Conservation (phyloP, 805 yeast species). For the Blastobotrys peoriensis region DNA sequence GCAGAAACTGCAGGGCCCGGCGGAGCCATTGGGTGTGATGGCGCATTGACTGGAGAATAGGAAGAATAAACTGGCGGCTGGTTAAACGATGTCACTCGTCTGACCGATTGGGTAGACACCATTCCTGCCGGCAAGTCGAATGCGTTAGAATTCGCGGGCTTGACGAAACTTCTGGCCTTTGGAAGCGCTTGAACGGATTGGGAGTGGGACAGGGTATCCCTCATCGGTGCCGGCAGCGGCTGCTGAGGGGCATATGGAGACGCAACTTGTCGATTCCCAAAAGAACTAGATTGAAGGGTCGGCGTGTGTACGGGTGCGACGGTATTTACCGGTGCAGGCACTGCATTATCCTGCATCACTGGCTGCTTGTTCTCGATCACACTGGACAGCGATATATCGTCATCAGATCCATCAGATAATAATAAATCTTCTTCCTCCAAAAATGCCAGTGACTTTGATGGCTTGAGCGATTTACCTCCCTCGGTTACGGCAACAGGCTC, state of each 20-base stretch:
- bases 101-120: constrained; percentile 23
- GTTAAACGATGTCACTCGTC: constrained; percentile 19
- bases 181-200: constrained; percentile 2
- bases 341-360: neutral
- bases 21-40: constrained; percentile 9
- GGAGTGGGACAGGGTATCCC: constrained; percentile 7
- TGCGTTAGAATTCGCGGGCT: constrained; percentile 23
- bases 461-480: neutral
- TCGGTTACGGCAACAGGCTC: neutral
- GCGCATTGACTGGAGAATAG: constrained; percentile 4
- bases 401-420: constrained; percentile 26
- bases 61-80: constrained; percentile 13
- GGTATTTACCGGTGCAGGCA: neutral
- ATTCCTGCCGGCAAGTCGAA: constrained; percentile 31
- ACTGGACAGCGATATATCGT: constrained; percentile 2
- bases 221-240: constrained; percentile 6
- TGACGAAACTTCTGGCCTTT: constrained; percentile 16
- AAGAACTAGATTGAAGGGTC: neutral
- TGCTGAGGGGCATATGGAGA: constrained; percentile 2
- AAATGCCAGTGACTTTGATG: constrained; percentile 24
- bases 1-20: constrained; percentile 17
- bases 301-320: constrained; percentile 1
- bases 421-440: constrained; percentile 31
- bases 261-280: neutral
- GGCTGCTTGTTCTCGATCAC: neutral